Conservation (phyloP, 2,329 filamentous ascomycete species). For the Aspergillus uvarum region DNA sequence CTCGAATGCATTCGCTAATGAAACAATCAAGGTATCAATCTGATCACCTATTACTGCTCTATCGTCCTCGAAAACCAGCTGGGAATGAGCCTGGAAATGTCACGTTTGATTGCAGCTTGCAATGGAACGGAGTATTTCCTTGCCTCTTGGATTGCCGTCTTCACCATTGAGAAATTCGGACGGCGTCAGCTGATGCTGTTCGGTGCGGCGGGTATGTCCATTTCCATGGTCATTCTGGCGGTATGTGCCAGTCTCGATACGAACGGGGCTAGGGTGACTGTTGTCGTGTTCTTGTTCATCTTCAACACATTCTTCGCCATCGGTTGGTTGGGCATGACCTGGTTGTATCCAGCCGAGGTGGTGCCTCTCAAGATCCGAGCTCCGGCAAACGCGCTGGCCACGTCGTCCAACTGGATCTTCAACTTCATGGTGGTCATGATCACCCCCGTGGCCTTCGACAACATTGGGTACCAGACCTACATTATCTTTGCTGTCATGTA, state of each 20-base stretch:
- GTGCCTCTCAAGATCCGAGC: conserved; percentile 59
- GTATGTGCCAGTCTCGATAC: conserved; percentile 28
- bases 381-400: conserved; percentile 64
- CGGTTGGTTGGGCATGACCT: conserved; percentile 64
- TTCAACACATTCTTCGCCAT: conserved; percentile 69
- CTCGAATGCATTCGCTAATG: neutral
- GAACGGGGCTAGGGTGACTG: conserved; percentile 26
- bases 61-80: conserved; percentile 46
- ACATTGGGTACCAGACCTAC: conserved; percentile 57
- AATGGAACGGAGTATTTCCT: conserved; percentile 57
- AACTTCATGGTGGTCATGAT: conserved; percentile 69
- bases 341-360: conserved; percentile 52
- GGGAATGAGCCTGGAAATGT: conserved; percentile 40
- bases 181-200: conserved; percentile 70
- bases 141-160: conserved; percentile 51
- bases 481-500: conserved; percentile 57
- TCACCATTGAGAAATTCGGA: conserved; percentile 52
- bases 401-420: conserved; percentile 60
- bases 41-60: conserved; percentile 49
- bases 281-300: conserved; percentile 53
- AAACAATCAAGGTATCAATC: conserved; percentile 33
- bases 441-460: conserved; percentile 60
- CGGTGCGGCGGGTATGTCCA: conserved; percentile 63
- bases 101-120: conserved; percentile 53
- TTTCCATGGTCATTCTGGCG: conserved; percentile 63